Evolutionary conservation across 2,329 filamentous ascomycete genomes (phyloP).

Genomic region (Alternaria sp.): DNA sequence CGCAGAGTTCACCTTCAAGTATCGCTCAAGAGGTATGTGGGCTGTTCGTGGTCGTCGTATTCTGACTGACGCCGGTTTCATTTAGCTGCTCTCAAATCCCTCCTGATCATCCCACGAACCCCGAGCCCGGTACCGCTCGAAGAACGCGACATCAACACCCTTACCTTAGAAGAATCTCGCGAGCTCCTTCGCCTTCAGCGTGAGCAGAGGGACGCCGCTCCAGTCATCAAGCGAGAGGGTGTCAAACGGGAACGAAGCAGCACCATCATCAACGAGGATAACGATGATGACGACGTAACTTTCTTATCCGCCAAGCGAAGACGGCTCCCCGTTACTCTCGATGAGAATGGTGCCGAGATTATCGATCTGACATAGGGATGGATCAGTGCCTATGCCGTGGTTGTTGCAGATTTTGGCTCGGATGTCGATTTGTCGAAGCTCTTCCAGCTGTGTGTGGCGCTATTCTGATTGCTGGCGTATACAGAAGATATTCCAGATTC

Average conservation of each 20-base stretch:
- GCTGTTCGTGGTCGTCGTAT: too few species aligned
- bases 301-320: conserved; percentile 19
- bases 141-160: conserved; percentile 15
- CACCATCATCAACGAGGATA: background rate
- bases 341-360: conserved; percentile 21
- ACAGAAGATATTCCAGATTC: too few species aligned
- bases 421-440: too few species aligned
- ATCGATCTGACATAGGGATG: conserved; percentile 25
- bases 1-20: conserved; percentile 26
- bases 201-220: conserved; percentile 1
- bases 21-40: conserved; percentile 22
- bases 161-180: conserved; percentile 22
- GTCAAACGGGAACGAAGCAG: conserved; percentile 17
- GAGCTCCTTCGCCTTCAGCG: conserved; percentile 24
- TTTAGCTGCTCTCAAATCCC: conserved; percentile 35
- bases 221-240: conserved; percentile 10
- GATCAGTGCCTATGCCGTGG: background rate
- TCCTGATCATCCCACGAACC: conserved; percentile 39
- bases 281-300: conserved; percentile 9
- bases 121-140: conserved; percentile 32
- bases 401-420: too few species aligned
- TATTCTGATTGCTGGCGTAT: too few species aligned
- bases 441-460: too few species aligned
- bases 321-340: background rate
- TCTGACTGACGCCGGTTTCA: background rate